A percentile compares a stretch with the other conserved stretches of the same genome.
phyloP scores from a whole-genome alignment of 345 rosid genomes.

The Rhodamnia rubescens region DNA sequence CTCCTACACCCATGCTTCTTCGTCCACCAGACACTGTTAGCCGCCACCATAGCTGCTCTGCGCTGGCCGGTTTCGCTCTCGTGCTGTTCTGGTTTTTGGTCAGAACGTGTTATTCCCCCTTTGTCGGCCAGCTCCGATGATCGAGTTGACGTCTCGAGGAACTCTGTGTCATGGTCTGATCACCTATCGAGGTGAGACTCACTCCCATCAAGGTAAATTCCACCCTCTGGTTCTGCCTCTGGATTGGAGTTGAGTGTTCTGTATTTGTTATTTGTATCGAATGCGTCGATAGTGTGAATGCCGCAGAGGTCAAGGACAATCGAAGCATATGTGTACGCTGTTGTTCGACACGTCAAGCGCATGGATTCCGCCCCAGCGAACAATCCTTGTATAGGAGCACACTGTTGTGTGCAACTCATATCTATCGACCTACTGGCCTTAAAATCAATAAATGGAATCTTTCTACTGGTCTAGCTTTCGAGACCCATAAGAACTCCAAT shows the following conservation, averaged over 20 bases:
- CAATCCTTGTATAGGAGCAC: too few species aligned
- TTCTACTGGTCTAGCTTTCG: background rate
- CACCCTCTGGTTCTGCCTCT: background rate
- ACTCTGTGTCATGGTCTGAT: background rate
- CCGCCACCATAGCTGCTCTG: background rate
- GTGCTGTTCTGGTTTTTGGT: too few species aligned
- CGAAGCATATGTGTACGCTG: too few species aligned
- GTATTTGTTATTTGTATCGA: too few species aligned
- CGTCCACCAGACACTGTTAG: too few species aligned
- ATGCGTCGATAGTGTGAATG: too few species aligned
- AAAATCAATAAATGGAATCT: background rate
- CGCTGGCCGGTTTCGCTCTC: background rate
- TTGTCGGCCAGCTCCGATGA: background rate
- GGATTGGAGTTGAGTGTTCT: too few species aligned
- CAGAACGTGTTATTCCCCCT: background rate
- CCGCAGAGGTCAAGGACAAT: too few species aligned
- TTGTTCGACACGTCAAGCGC: too few species aligned
- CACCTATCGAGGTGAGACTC: accelerated
- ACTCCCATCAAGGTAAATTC: background rate
- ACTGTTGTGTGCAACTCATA: too few species aligned
- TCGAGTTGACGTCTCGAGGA: background rate
- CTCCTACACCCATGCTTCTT: background rate
- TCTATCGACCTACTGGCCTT: too few species aligned
- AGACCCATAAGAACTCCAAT: background rate
- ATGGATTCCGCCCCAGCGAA: too few species aligned